Evolutionary conservation across 2,329 filamentous ascomycete species (phyloP).

Genomic region (Pseudopyrenochaeta lycopersici): DNA sequence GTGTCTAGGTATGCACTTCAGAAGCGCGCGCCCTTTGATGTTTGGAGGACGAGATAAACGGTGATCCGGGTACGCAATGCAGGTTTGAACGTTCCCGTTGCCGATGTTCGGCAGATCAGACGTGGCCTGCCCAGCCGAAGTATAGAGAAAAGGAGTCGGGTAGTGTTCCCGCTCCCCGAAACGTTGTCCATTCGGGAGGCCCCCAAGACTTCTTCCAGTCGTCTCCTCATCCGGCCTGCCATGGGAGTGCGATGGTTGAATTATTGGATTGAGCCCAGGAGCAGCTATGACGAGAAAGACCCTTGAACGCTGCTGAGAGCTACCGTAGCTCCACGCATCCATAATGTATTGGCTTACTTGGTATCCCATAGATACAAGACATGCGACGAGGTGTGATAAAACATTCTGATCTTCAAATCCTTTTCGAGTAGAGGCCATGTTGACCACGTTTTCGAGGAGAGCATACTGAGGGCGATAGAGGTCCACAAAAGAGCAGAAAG

Average conservation of each 20-base stretch:
- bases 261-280: slow-evolving; percentile 67
- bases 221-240: slow-evolving; percentile 59
- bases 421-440: slow-evolving; percentile 65
- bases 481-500: slow-evolving; percentile 78
- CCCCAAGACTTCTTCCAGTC: slow-evolving; percentile 60
- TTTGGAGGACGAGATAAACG: slow-evolving; percentile 49
- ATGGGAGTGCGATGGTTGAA: slow-evolving; percentile 68
- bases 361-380: slow-evolving; percentile 79
- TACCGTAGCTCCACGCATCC: slow-evolving; percentile 75
- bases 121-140: slow-evolving; percentile 64
- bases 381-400: slow-evolving; percentile 76
- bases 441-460: slow-evolving; percentile 78
- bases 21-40: slow-evolving; percentile 52
- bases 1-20: slow-evolving; percentile 67
- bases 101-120: slow-evolving; percentile 69
- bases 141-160: slow-evolving; percentile 68
- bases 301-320: slow-evolving; percentile 70
- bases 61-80: slow-evolving; percentile 74
- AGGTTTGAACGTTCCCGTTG: slow-evolving; percentile 69
- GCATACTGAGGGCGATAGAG: slow-evolving; percentile 79
- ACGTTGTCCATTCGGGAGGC: slow-evolving; percentile 47
- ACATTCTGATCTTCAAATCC: slow-evolving; percentile 66
- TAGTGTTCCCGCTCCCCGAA: slow-evolving; percentile 64
- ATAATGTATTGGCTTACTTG: slow-evolving; percentile 74
- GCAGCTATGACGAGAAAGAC: slow-evolving; percentile 78